A percentile compares a stretch with the other conserved stretches of the same genome.
Evolutionary conservation across 2,329 filamentous ascomycete species (phyloP).

Genomic region (Cryphonectria carpinicola): DNA sequence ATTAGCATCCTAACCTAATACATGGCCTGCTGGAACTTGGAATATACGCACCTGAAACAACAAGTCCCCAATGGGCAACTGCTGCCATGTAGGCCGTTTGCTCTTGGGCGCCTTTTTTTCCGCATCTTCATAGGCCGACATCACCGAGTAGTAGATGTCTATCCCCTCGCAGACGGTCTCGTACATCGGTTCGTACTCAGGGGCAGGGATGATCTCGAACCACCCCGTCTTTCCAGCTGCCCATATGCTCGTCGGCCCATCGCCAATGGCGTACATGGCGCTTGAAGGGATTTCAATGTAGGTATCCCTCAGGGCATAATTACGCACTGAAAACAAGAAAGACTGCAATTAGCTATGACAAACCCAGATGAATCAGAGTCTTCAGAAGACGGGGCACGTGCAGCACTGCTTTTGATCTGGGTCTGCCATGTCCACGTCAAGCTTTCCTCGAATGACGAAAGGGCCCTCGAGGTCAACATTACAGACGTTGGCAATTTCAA

Average conservation of each 20-base stretch:
- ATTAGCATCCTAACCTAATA: slow-evolving; percentile 25
- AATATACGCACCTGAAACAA: slow-evolving; percentile 41
- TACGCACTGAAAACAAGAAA: slow-evolving; percentile 37
- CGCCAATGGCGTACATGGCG: slow-evolving; percentile 57
- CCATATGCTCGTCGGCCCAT: slow-evolving; percentile 64
- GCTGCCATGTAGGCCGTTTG: slow-evolving; percentile 39
- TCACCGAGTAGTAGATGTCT: slow-evolving; percentile 64
- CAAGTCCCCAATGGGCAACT: slow-evolving; percentile 38
- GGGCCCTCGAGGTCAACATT: slow-evolving; percentile 63
- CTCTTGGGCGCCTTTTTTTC: slow-evolving; percentile 34
- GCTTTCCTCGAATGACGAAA: slow-evolving; percentile 62
- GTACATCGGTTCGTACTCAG: slow-evolving; percentile 59
- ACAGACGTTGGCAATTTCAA: slow-evolving; percentile 61
- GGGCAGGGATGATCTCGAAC: slow-evolving; percentile 68
- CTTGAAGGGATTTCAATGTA: slow-evolving; percentile 60
- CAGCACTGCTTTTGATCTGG: slow-evolving; percentile 44
- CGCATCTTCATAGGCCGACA: slow-evolving; percentile 57
- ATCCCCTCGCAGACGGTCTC: slow-evolving; percentile 66
- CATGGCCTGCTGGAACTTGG: background rate
- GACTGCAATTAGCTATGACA: slow-evolving; percentile 13
- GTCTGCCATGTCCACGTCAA: slow-evolving; percentile 52
- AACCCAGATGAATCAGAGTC: background rate
- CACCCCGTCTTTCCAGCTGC: slow-evolving; percentile 67
- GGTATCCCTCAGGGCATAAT: slow-evolving; percentile 37
- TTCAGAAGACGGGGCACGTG: slow-evolving; percentile 35